Evolutionary conservation across 169 alveolate genomes (phyloP).

Genomic region (Cytauxzoon felis): DNA sequence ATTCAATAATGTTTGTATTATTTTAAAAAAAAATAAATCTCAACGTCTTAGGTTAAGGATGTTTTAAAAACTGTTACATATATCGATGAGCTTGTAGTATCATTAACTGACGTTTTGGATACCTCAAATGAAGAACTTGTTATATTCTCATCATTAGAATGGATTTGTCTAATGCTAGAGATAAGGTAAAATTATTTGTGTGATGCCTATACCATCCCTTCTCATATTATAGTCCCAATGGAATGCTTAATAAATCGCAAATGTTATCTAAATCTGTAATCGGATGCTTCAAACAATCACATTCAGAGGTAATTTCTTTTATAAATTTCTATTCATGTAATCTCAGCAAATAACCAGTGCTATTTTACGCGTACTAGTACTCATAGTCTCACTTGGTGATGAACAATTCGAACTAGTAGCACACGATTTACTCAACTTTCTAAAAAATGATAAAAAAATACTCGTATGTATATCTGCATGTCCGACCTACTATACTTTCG

Average conservation of each 20-base stretch:
- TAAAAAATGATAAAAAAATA: constrained; percentile 24
- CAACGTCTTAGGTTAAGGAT: not conserved
- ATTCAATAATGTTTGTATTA: constrained; percentile 8
- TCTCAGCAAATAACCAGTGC: constrained; percentile 34
- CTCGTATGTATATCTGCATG: constrained; percentile 16
- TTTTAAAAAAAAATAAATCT: not conserved
- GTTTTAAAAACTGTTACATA: constrained; percentile 34
- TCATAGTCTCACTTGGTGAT: constrained; percentile 40
- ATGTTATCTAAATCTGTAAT: constrained; percentile 31
- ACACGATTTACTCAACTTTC: constrained; percentile 41
- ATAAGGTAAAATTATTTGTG: not conserved
- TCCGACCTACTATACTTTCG: too few species aligned
- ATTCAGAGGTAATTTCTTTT: constrained; percentile 35
- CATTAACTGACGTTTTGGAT: constrained; percentile 12
- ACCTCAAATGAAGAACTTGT: constrained; percentile 27
- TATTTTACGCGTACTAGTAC: constrained; percentile 34
- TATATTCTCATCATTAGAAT: constrained; percentile 45
- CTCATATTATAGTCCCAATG: constrained; percentile 14
- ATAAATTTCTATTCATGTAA: not conserved
- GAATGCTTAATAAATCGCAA: constrained; percentile 20
- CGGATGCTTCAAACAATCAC: constrained; percentile 55
- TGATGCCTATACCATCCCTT: not conserved
- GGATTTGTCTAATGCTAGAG: constrained; percentile 47
- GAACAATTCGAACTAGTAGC: constrained; percentile 43
- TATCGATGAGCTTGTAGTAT: constrained; percentile 19